phyloP scores from a whole-genome alignment of 352 stramenopile species.

The Thalassiosira mediterranea region DNA sequence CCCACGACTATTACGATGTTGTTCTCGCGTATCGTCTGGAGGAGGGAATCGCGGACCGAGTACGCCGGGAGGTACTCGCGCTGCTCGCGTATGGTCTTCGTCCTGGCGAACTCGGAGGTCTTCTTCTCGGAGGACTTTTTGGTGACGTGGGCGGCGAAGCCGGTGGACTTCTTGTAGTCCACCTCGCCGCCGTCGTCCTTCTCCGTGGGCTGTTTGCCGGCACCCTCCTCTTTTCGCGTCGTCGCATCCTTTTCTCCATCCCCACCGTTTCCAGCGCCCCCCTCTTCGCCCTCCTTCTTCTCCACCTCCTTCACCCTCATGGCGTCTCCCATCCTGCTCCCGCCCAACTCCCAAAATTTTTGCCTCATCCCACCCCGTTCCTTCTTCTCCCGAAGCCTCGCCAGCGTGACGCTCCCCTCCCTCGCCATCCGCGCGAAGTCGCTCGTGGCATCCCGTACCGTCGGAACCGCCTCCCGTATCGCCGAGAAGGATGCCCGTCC shows the following conservation, averaged over 20 bases:
- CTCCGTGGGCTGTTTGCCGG: conserved; percentile 58
- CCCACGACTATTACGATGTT: conserved; percentile 97
- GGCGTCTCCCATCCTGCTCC: conserved; percentile 94
- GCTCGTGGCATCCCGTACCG: conserved; percentile 93
- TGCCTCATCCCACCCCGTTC: conserved; percentile 94
- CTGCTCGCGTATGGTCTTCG: conserved; percentile 94
- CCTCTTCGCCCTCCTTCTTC: conserved; percentile 21
- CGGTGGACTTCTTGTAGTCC: conserved; percentile 93
- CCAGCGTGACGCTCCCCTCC: conserved; percentile 89
- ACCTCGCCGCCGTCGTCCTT: conserved; percentile 75
- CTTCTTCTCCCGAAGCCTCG: conserved; percentile 79
- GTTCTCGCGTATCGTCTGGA: conserved; percentile 97
- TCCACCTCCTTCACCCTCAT: conserved; percentile 88
- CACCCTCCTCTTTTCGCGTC: conserved; percentile 78
- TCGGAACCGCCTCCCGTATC: conserved; percentile 93
- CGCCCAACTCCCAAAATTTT: conserved; percentile 98
- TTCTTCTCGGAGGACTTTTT: conserved; percentile 80
- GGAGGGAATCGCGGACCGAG: conserved; percentile 93
- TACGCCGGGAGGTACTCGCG: conserved; percentile 96
- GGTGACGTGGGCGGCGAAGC: conserved; percentile 94
- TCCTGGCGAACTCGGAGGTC: conserved; percentile 91
- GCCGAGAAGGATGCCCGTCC: conserved; percentile 94
- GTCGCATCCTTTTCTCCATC: neutral
- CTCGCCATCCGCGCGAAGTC: conserved; percentile 95
- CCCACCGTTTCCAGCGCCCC: conserved; percentile 2